phyloP scores from a whole-genome alignment of 2,329 filamentous ascomycete species.

The Diaporthe sp. region DNA sequence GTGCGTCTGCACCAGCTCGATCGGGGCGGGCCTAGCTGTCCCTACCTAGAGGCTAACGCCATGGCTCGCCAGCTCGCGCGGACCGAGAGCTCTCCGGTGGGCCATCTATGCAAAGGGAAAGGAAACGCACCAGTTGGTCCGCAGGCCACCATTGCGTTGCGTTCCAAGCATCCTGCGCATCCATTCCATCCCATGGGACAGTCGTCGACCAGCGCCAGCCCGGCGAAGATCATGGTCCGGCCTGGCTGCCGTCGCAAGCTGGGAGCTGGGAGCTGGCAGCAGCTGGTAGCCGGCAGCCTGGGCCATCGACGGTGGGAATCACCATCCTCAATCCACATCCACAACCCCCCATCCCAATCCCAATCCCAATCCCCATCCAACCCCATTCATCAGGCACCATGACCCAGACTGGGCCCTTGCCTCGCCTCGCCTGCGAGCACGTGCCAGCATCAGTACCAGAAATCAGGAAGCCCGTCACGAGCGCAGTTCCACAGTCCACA shows the following conservation, averaged over 20 bases:
- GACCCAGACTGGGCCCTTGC: background rate
- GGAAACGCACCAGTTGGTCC: background rate
- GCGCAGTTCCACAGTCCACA: background rate
- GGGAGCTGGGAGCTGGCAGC: background rate
- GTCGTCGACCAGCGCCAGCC: constrained; percentile 9
- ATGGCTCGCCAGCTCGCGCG: constrained; percentile 19
- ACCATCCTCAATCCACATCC: background rate
- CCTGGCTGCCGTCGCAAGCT: background rate
- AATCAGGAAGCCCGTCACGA: background rate
- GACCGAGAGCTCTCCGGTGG: background rate
- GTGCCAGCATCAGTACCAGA: constrained; percentile 5
- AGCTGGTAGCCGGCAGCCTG: background rate
- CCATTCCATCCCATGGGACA: constrained; percentile 30
- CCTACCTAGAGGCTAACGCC: constrained; percentile 13
- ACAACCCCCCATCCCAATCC: too few species aligned
- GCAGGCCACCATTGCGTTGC: constrained; percentile 22
- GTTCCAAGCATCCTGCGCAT: constrained; percentile 28
- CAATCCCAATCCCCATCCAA: background rate
- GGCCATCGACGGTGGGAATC: background rate
- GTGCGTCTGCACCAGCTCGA: background rate
- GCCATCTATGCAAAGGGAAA: constrained; percentile 16
- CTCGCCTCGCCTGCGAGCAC: constrained; percentile 17
- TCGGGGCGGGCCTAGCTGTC: constrained; percentile 1
- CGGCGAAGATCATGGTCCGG: constrained; percentile 23
- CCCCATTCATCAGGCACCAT: background rate